Evolutionary conservation across 768 basidiomycete species (phyloP).

Genomic region (Asterophora parasitica): DNA sequence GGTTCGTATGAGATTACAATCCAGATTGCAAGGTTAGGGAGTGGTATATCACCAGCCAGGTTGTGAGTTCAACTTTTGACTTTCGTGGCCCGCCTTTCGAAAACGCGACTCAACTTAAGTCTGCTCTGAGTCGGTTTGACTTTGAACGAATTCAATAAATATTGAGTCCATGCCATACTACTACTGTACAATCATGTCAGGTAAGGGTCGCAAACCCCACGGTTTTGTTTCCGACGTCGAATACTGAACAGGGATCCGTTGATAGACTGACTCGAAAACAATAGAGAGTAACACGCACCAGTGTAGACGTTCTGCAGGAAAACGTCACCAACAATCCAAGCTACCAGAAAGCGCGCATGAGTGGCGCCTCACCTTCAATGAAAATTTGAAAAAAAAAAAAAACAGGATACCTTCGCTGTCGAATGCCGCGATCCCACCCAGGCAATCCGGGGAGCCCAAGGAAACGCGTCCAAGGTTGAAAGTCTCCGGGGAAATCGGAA

Average conservation of each 20-base stretch:
- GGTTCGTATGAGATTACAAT: no score
- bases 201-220: constrained; percentile 43
- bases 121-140: no score
- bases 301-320: constrained; percentile 46
- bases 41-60: no score
- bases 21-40: no score
- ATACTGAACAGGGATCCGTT: constrained; percentile 18
- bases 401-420: constrained; percentile 9
- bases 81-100: no score
- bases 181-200: no score
- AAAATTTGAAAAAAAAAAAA: no score
- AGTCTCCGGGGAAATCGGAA: constrained; percentile 38
- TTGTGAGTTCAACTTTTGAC: no score
- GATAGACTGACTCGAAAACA: no score
- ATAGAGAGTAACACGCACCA: constrained; percentile 10
- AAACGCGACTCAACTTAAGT: no score
- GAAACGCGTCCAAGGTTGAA: constrained; percentile 41
- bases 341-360: constrained; percentile 6
- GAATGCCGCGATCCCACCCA: constrained; percentile 31
- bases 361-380: not conserved
- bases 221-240: constrained; percentile 32
- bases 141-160: no score
- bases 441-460: constrained; percentile 50
- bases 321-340: constrained; percentile 37
- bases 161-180: no score